Percentiles rank a stretch among this genome's conserved stretches.
Conservation (phyloP, 1,284 basidiomycete genomes). For the Apiotrichum mycotoxinovorans region DNA sequence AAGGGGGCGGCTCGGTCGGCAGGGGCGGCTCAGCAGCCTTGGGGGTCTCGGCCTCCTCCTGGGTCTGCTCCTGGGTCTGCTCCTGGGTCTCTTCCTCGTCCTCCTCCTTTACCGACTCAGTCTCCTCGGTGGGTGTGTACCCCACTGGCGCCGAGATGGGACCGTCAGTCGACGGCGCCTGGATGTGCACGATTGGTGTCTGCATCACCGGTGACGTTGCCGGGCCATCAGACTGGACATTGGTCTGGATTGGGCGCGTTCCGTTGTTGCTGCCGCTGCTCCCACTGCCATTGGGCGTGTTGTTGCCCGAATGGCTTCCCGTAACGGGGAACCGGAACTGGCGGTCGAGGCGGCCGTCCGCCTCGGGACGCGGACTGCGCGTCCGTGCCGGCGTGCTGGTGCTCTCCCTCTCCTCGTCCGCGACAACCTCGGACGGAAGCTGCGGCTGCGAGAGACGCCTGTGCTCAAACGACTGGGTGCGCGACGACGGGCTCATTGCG, state of each 20-base stretch:
- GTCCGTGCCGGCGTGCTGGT: slow-evolving; percentile 15
- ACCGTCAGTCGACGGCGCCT: slow-evolving; percentile 21
- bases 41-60: background rate
- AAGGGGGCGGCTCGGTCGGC: background rate
- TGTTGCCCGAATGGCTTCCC: too few species aligned
- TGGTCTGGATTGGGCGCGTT: background rate
- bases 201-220: slow-evolving; percentile 4
- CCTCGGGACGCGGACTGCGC: slow-evolving; percentile 46
- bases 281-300: background rate
- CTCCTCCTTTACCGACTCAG: background rate
- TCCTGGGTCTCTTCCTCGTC: background rate
- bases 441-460: background rate
- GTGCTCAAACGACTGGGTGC: slow-evolving; percentile 14
- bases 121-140: slow-evolving; percentile 9
- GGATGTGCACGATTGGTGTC: slow-evolving; percentile 19
- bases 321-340: slow-evolving; percentile 46
- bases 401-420: background rate
- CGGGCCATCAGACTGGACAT: background rate
- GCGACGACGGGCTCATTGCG: slow-evolving; percentile 16
- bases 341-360: slow-evolving; percentile 47
- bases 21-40: background rate
- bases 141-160: slow-evolving; percentile 19
- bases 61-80: slow-evolving; percentile 2
- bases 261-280: background rate
- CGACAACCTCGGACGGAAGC: slow-evolving; percentile 1